phyloP scores from a whole-genome alignment of 768 basidiomycete species.

The Pleurotus giganteus region DNA sequence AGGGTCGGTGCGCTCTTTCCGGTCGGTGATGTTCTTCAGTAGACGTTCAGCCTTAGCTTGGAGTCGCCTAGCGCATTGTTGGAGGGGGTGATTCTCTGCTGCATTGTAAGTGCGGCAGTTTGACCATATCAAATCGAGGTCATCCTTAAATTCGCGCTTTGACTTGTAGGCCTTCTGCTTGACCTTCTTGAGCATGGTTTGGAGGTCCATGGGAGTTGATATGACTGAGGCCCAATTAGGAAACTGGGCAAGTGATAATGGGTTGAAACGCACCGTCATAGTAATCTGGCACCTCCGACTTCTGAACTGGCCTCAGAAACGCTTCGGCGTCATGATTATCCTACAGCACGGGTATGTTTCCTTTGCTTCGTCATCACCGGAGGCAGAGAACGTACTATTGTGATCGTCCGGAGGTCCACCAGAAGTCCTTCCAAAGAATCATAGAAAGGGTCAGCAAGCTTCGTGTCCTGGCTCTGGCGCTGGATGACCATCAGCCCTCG shows the following conservation, averaged over 20 bases:
- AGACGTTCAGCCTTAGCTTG: conserved; percentile 83
- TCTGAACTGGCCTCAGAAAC: conserved; percentile 91
- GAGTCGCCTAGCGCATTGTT: conserved; percentile 77
- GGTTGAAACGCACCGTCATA: conserved; percentile 66
- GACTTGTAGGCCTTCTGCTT: conserved; percentile 91
- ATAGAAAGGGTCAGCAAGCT: conserved; percentile 86
- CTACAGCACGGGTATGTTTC: conserved; percentile 32
- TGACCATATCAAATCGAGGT: conserved; percentile 95
- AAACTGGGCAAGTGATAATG: conserved; percentile 9
- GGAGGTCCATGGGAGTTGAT: conserved; percentile 92
- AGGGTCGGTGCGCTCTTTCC: conserved; percentile 76
- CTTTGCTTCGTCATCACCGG: not conserved
- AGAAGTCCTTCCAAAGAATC: conserved; percentile 91
- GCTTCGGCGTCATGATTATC: conserved; percentile 90
- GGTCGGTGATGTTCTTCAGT: conserved; percentile 86
- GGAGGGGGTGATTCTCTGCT: conserved; percentile 85
- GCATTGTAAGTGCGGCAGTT: conserved; percentile 95
- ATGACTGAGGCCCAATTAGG: conserved; percentile 60
- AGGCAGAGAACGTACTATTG: conserved; percentile 46
- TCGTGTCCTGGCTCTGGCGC: conserved; percentile 56
- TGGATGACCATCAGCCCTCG: conserved; percentile 10
- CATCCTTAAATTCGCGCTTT: conserved; percentile 90
- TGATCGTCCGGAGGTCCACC: conserved; percentile 77
- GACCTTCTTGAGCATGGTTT: conserved; percentile 90
- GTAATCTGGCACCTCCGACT: conserved; percentile 89